Evolutionary conservation across 371 early-diverging fungal species (phyloP).

Genomic region (Syncephalastrum racemosum): DNA sequence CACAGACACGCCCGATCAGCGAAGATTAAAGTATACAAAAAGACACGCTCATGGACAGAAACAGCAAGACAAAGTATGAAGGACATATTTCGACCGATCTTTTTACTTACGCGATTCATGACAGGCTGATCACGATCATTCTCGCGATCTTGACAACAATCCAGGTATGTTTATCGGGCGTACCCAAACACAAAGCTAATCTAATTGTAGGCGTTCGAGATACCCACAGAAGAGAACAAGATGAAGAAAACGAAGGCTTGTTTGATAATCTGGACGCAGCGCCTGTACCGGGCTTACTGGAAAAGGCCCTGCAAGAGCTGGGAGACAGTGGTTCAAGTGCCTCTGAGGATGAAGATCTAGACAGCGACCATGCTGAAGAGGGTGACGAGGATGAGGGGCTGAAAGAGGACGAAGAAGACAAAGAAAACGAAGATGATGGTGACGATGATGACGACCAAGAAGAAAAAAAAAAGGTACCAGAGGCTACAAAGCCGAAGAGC

Average conservation of each 20-base stretch:
- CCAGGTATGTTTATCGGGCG: neutral
- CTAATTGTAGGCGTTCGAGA: too few relatives aligned
- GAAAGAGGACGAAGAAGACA: slow-evolving; percentile 21
- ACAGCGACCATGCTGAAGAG: slow-evolving; percentile 9
- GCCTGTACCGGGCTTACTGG: slow-evolving; percentile 31
- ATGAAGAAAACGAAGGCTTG: slow-evolving; percentile 22
- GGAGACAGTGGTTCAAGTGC: slow-evolving; percentile 12
- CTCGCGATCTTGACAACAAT: neutral
- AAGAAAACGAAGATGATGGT: slow-evolving; percentile 10
- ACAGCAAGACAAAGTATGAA: slow-evolving; percentile 1
- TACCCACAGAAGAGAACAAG: neutral
- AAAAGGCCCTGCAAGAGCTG: slow-evolving; percentile 28
- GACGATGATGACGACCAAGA: slow-evolving; percentile 18
- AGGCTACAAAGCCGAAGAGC: slow-evolving; percentile 14
- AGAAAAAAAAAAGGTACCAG: slow-evolving; percentile 10
- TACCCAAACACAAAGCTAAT: neutral
- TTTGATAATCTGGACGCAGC: slow-evolving; percentile 46
- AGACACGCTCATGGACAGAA: neutral
- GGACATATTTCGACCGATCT: too few relatives aligned
- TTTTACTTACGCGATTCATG: neutral
- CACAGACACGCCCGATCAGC: neutral
- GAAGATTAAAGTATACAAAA: neutral
- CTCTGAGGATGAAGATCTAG: slow-evolving; percentile 10
- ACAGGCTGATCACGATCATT: neutral
- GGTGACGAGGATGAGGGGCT: slow-evolving; percentile 24